Evolutionary conservation across 768 basidiomycete genomes (phyloP).

Genomic region (Pisolithus albus): DNA sequence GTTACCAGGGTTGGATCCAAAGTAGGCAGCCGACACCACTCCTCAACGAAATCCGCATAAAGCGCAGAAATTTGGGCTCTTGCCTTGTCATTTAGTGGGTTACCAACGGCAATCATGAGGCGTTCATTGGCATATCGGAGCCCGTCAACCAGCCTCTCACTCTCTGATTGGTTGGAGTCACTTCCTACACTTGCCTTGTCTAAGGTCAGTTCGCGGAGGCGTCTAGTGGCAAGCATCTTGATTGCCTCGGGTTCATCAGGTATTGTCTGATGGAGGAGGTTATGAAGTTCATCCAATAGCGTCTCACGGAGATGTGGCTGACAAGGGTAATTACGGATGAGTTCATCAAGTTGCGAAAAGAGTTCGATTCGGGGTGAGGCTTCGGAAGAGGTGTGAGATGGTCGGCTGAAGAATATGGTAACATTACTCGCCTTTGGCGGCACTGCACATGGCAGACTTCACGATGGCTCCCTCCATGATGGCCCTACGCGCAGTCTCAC

Average conservation of each 20-base stretch:
- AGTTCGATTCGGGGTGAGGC: constrained; percentile 37
- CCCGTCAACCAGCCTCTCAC: constrained; percentile 22
- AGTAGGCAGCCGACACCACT: constrained; percentile 37
- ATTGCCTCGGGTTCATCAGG: constrained; percentile 34
- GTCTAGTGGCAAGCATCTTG: constrained; percentile 34
- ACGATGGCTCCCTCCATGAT: constrained; percentile 79
- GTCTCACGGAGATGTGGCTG: constrained; percentile 31
- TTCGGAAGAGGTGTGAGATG: constrained; percentile 12
- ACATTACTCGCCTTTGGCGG: constrained; percentile 54
- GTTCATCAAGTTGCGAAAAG: constrained; percentile 35
- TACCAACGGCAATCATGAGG: constrained; percentile 23
- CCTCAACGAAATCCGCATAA: constrained; percentile 40
- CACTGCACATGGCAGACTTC: constrained; percentile 66
- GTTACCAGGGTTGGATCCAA: constrained; percentile 29
- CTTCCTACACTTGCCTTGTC: constrained; percentile 4
- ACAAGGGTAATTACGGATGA: constrained; percentile 39
- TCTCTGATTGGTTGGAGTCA: constrained; percentile 7
- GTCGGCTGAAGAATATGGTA: constrained; percentile 9
- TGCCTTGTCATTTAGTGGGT: constrained; percentile 13
- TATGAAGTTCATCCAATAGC: constrained; percentile 40
- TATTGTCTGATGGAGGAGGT: constrained; percentile 31
- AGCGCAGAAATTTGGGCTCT: constrained; percentile 28
- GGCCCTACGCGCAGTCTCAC: constrained; percentile 50
- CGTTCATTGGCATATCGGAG: constrained; percentile 27
- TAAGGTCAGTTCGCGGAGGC: constrained; percentile 19